These are phyloP conservation scores for Tricladium varicosporioides DNA, from an alignment of 2,329 filamentous ascomycete genomes.

Conservation along the genomic window DNA sequence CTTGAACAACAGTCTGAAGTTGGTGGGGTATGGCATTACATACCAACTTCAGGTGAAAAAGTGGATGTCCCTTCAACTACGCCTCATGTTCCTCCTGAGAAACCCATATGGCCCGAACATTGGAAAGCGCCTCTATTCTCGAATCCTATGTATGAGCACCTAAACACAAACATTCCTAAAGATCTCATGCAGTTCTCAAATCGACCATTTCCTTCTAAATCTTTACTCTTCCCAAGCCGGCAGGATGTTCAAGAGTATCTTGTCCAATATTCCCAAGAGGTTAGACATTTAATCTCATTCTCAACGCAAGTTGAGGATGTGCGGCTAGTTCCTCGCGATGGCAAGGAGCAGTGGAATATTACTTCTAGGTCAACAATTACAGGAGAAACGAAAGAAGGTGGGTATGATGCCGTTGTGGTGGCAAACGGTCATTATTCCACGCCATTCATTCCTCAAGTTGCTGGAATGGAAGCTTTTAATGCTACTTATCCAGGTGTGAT, in stretches of 20 bases:
- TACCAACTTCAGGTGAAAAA: constrained; percentile 44
- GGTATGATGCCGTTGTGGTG: constrained; percentile 70
- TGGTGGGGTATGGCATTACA: constrained; percentile 87
- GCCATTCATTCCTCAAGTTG: constrained; percentile 63
- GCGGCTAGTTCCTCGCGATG: constrained; percentile 29
- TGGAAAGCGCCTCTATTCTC: constrained; percentile 56
- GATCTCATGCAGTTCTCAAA: constrained; percentile 79
- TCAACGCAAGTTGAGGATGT: constrained; percentile 67
- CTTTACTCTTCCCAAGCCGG: constrained; percentile 73
- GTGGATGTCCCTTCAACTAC: constrained; percentile 67
- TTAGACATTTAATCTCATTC: constrained; percentile 67
- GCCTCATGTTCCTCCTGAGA: constrained; percentile 59
- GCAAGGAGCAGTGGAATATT: constrained; percentile 55
- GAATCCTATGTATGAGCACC: constrained; percentile 77
- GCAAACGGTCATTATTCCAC: constrained; percentile 74
- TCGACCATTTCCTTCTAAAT: constrained; percentile 58
- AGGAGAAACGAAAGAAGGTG: constrained; percentile 16
- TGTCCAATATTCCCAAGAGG: constrained; percentile 60
- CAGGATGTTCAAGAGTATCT: constrained; percentile 72
- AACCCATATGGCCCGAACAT: constrained; percentile 51
- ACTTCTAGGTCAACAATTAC: constrained; percentile 27
- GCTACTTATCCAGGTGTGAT: constrained; percentile 57
- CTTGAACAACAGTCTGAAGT: constrained; percentile 78
- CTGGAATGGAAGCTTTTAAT: constrained; percentile 59
- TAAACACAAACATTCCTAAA: constrained; percentile 86